A percentile compares a stretch with the other conserved stretches of the same genome.
These are phyloP conservation scores for Phytophthora colocasiae DNA, from an alignment of 352 stramenopile species.

Conservation along the genomic window DNA sequence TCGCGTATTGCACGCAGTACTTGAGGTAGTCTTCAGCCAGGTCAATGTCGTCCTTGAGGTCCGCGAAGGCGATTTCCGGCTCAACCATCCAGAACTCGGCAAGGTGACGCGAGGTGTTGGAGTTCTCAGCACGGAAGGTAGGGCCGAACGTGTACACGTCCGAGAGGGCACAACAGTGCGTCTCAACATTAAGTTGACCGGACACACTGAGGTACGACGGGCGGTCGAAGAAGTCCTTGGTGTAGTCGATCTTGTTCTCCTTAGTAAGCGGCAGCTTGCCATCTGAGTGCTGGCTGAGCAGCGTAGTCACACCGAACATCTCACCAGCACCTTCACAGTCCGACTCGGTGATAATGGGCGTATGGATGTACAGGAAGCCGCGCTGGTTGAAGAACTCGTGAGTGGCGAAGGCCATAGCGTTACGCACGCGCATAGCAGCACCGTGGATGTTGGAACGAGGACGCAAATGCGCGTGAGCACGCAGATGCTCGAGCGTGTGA, in stretches of 20 bases:
- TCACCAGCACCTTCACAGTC: slow-evolving; percentile 99
- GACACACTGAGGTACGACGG: slow-evolving; percentile 94
- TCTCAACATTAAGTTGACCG: slow-evolving; percentile 98
- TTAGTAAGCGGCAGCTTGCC: slow-evolving; percentile 69
- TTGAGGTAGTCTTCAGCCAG: slow-evolving; percentile 97
- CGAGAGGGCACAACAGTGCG: slow-evolving; percentile 89
- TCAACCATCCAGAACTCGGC: slow-evolving; percentile 99
- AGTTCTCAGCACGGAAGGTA: slow-evolving; percentile 99
- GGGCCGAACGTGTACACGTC: slow-evolving; percentile 99
- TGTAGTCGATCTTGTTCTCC: slow-evolving; percentile 88
- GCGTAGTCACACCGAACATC: slow-evolving; percentile 95
- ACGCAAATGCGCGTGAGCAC: slow-evolving; percentile 93
- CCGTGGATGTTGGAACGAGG: slow-evolving; percentile 92
- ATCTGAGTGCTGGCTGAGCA: slow-evolving; percentile 86
- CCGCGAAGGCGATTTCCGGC: slow-evolving; percentile 91
- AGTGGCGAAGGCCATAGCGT: slow-evolving; percentile 93
- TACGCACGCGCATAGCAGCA: slow-evolving; percentile 92
- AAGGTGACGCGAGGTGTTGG: slow-evolving; percentile 97
- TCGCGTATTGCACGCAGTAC: slow-evolving; percentile 93
- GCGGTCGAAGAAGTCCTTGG: slow-evolving; percentile 92
- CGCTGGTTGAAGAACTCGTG: slow-evolving; percentile 95
- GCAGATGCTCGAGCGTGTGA: slow-evolving; percentile 94
- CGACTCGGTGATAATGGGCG: slow-evolving; percentile 95
- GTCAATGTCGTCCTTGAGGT: slow-evolving; percentile 94
- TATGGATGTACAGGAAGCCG: slow-evolving; percentile 96